Evolutionary conservation across 2,329 filamentous ascomycete species (phyloP).

Genomic region (Coniochaeta pulveracea): DNA sequence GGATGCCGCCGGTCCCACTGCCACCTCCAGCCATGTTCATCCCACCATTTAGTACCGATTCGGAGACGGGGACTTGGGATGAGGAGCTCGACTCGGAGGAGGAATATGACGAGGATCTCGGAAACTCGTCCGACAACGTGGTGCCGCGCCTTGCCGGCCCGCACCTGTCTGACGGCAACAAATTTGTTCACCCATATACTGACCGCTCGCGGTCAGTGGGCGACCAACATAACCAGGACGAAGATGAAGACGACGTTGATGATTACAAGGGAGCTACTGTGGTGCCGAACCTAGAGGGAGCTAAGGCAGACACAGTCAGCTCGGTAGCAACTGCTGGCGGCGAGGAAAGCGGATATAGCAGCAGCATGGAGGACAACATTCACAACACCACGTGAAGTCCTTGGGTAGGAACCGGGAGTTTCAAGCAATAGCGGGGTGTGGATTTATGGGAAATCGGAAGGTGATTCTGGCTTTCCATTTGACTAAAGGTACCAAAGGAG

Average conservation of each 20-base stretch:
- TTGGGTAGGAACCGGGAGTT: too few species aligned
- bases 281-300: constrained; percentile 13
- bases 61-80: constrained; percentile 12
- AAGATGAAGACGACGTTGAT: background rate
- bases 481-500: too few species aligned
- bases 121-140: constrained; percentile 15
- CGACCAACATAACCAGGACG: constrained; percentile 16
- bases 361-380: constrained; percentile 19
- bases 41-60: constrained; percentile 31
- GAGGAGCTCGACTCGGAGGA: constrained; percentile 20
- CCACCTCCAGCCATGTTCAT: constrained; percentile 43
- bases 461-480: too few species aligned
- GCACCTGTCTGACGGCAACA: constrained; percentile 27
- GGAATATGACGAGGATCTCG: constrained; percentile 20
- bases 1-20: constrained; percentile 33
- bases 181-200: too few species aligned
- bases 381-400: too few species aligned
- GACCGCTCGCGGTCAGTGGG: constrained; percentile 28
- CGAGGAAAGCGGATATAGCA: constrained; percentile 24
- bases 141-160: constrained; percentile 22
- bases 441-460: too few species aligned
- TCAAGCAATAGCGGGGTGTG: too few species aligned
- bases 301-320: constrained; percentile 14
- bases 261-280: too few species aligned
- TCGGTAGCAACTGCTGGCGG: constrained; percentile 29